These are phyloP conservation scores for Apiotrichum gamsii DNA, from an alignment of 1,284 basidiomycete species.

Conservation along the genomic window DNA sequence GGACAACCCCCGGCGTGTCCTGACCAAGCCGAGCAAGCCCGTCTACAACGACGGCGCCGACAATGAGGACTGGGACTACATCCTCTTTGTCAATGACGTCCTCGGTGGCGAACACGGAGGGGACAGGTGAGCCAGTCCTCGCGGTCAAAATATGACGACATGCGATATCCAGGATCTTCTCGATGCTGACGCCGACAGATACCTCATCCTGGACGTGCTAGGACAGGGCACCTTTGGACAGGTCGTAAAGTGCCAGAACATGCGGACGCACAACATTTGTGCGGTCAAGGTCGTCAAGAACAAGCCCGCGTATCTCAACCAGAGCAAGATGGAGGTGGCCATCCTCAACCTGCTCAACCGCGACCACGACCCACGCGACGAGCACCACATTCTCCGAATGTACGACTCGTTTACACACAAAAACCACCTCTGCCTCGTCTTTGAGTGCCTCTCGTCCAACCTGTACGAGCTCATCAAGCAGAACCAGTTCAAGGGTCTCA, in stretches of 20 bases:
- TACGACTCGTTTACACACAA: constrained; percentile 96
- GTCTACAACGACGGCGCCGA: constrained; percentile 90
- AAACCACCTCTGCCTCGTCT: constrained; percentile 93
- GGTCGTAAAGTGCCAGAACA: constrained; percentile 99
- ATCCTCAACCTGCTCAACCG: constrained; percentile 92
- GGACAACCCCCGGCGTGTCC: constrained; percentile 84
- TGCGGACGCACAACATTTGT: constrained; percentile 96
- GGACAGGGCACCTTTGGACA: constrained; percentile 99
- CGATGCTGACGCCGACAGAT: no score
- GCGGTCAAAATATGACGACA: background rate
- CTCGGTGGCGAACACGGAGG: constrained; percentile 76
- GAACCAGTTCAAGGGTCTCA: constrained; percentile 96
- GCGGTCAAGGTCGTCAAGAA: constrained; percentile 99
- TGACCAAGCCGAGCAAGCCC: constrained; percentile 93
- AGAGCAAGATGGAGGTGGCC: constrained; percentile 99
- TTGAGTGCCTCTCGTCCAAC: constrained; percentile 94
- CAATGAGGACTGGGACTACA: constrained; percentile 96
- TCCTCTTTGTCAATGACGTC: constrained; percentile 94
- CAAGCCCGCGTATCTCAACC: constrained; percentile 98
- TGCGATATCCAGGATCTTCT: background rate
- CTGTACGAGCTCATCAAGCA: constrained; percentile 99
- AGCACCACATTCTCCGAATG: constrained; percentile 93
- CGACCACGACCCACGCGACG: constrained; percentile 84
- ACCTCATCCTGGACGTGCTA: constrained; percentile 94
- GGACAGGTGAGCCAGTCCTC: constrained; percentile 68